Evolutionary conservation across 2,329 filamentous ascomycete genomes (phyloP), one percentile per base, ranked within the genome.

Genomic region (Fusarium pseudograminearum): DNA sequence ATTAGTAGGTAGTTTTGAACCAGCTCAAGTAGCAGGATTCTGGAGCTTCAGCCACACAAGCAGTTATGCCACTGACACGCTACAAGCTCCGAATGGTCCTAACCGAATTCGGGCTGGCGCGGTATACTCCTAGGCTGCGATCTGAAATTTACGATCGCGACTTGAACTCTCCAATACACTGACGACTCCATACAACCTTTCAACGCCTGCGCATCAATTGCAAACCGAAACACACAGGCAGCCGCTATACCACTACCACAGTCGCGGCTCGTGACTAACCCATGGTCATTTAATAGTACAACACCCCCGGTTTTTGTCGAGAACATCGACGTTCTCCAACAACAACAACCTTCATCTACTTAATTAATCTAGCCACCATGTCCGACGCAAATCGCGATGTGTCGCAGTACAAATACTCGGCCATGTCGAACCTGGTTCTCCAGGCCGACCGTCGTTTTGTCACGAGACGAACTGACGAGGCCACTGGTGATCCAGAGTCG

Each of bases 371-470:
- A 76, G 77, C 72, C 80, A 86, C 79, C 61, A 94, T 95, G 93
- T 87, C 91, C 81, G 92, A 90, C 80, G 86, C 89, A 80, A 85
- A 90, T 77, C 89, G 88, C 82, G 89, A 96, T 91, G 92, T 97
- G 77, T 94, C 93, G 82, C 94, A 97, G 83, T 98, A 97, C 88
- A 98, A 98, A 83, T 97, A 98, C 89, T 94, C 94, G 90, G 94
- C 93, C 81, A 98, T 99, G 96, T 99, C 96, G 84, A 99, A 99
- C 90, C 91, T 99, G 93, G 96, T 99, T 79, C 93, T 99, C 89
- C 96, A 99, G 92, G 94, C 94, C 84, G 96, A 99, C 85, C 91
- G 94, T 83, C 91, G 96, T 76, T 98, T 99, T 80, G 91, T 97
- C 76, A 93, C 93, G 70, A 90, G 96, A 80, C 90, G 94, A 76